phyloP scores from a whole-genome alignment of 176 grass and related monocot species.

The Aegilops tauschii region DNA sequence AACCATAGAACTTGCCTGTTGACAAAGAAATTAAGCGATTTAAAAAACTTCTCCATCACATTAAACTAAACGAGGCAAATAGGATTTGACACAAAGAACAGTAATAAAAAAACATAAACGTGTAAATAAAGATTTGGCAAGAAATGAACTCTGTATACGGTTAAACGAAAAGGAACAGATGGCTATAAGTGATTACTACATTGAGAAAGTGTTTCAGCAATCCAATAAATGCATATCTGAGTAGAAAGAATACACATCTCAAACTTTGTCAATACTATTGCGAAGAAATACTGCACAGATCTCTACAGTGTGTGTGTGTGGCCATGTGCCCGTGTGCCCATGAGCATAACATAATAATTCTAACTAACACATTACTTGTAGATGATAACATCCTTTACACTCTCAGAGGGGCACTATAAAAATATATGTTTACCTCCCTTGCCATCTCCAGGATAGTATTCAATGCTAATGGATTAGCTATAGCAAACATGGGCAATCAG shows the following conservation, averaged over 20 bases:
- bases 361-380: not conserved
- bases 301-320: not conserved
- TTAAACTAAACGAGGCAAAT: not conserved
- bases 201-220: not conserved
- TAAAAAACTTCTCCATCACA: constrained; percentile 8
- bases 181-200: not conserved
- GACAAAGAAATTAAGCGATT: constrained; percentile 15
- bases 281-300: not conserved
- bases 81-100: not conserved
- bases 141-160: not conserved
- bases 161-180: not conserved
- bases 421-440: not conserved
- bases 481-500: not conserved
- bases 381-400: not conserved
- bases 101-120: not conserved
- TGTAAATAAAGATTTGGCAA: not conserved
- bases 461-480: not conserved
- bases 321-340: not conserved
- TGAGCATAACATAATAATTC: not conserved
- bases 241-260: not conserved
- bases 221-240: not conserved
- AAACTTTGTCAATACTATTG: not conserved
- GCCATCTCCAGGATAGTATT: not conserved
- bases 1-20: constrained; percentile 70
- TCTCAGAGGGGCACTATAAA: not conserved